A percentile compares a stretch with the other conserved stretches of the same genome.
phyloP scores from a whole-genome alignment of 192 early-diverging fungal genomes.

The Linnemannia hyalina region DNA sequence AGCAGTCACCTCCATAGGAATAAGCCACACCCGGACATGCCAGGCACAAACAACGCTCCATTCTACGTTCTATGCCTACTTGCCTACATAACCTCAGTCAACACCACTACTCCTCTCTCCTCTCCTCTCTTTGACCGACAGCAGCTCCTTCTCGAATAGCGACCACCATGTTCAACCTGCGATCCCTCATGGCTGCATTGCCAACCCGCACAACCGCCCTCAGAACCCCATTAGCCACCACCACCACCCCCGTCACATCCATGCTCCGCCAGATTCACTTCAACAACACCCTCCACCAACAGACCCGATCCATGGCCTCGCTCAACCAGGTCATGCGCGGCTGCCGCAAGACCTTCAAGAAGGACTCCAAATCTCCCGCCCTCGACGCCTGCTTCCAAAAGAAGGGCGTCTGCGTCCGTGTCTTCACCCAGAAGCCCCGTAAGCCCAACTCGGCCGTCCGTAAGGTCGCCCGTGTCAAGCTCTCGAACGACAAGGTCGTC shows the following conservation, averaged over 20 bases:
- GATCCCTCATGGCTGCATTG: conserved; percentile 53
- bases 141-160: neutral
- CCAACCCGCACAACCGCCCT: conserved; percentile 29
- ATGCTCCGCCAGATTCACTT: conserved; percentile 24
- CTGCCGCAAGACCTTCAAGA: conserved; percentile 77
- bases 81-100: neutral
- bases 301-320: conserved; percentile 78
- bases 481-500: conserved; percentile 93
- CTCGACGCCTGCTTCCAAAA: conserved; percentile 90
- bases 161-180: conserved; percentile 46
- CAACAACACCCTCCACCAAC: conserved; percentile 30
- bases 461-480: conserved; percentile 91
- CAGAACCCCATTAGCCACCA: conserved; percentile 25
- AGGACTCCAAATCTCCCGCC: conserved; percentile 82
- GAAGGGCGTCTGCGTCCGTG: conserved; percentile 95
- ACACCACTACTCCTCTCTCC: neutral
- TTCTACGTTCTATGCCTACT: neutral
- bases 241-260: conserved; percentile 14
- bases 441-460: conserved; percentile 99
- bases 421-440: conserved; percentile 96
- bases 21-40: conserved; percentile 18
- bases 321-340: conserved; percentile 94
- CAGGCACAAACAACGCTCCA: conserved; percentile 15
- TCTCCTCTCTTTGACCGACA: neutral
- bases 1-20: neutral